Evolutionary conservation across 345 rosid species (phyloP), one percentile per base, ranked within the genome.

Genomic region (Hypericum androsaemum): DNA sequence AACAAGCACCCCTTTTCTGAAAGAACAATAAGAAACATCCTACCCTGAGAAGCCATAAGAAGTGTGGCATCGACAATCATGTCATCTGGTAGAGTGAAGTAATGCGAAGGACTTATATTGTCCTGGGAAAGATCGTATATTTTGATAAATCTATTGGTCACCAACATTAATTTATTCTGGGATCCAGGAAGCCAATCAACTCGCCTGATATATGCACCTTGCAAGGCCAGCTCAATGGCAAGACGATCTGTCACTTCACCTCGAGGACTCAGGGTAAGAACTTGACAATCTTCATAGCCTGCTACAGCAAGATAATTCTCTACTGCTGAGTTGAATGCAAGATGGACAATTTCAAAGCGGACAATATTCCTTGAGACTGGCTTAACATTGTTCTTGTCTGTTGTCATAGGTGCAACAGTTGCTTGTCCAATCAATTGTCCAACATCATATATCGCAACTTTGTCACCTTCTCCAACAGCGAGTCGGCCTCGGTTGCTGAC

Each of bases 381-480:
- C 75, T 92, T 92, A 64, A 85, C 81, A 64, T 88, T 92, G 43
- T 90, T 78, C 77, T 92, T 92, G 79, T 92, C 98, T 47, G 95
- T 88, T 41, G 89, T 85, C 50, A 88, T 82, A 55, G 96, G 95
- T 62, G 86, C 86, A 65, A 78, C 63, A 52, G 94, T 77, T 65
- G 95, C 82, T 71, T 88, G 98, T 64, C 96, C 90, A 62, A 92
- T 83, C 64, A 92, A 71, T 76, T 83, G 94, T 50, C 88, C 94
- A 74, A 71, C 88, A 73, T 92, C 98, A 64, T 83, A 92, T 64
- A 92, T 80, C 66, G 97, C 81, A 66, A 92, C 98, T 79, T 83
- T 92, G 72, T 92, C 98, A 65, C 98, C 98, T 78, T 92, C 98
- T 66, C 98, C 98, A 71, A 92, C 98, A 66, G 95, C 98, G 63